Conservation (phyloP, 441 rosid genomes). For the Cnidoscolus chayamansa region DNA sequence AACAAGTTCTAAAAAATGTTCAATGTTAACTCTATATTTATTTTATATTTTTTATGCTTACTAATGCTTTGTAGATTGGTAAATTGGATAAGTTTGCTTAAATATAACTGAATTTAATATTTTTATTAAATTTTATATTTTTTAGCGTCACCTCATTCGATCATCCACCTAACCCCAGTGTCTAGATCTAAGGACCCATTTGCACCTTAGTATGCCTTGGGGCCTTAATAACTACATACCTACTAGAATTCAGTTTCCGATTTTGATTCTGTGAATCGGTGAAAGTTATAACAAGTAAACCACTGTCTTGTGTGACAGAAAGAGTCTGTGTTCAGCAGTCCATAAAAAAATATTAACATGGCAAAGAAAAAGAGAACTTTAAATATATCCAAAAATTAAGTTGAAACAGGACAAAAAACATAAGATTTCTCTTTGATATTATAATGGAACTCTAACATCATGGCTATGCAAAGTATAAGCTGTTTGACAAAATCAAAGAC, state of each 20-base stretch:
- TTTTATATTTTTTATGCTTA: too few relatives aligned
- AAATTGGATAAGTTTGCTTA: too few relatives aligned
- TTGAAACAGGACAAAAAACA: neutral
- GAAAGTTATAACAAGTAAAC: neutral
- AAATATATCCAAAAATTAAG: neutral
- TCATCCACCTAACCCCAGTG: too few relatives aligned
- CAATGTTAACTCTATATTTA: too few relatives aligned
- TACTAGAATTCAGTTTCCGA: neutral
- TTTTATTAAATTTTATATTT: too few relatives aligned
- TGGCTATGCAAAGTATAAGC: neutral
- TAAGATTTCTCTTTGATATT: neutral
- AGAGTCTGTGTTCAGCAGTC: neutral
- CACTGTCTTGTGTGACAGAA: too few relatives aligned
- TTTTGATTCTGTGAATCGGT: neutral
- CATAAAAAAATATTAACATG: neutral
- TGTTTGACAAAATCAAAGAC: constrained; percentile 13
- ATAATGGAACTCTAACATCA: neutral
- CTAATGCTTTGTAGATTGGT: too few relatives aligned
- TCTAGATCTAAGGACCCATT: too few relatives aligned
- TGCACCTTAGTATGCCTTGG: too few relatives aligned
- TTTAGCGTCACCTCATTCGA: too few relatives aligned
- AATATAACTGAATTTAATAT: too few relatives aligned
- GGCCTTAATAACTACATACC: neutral
- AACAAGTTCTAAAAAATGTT: too few relatives aligned
- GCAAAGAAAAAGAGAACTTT: neutral